phyloP scores from a whole-genome alignment of 768 basidiomycete genomes.

The Leccinum rimulosum region DNA sequence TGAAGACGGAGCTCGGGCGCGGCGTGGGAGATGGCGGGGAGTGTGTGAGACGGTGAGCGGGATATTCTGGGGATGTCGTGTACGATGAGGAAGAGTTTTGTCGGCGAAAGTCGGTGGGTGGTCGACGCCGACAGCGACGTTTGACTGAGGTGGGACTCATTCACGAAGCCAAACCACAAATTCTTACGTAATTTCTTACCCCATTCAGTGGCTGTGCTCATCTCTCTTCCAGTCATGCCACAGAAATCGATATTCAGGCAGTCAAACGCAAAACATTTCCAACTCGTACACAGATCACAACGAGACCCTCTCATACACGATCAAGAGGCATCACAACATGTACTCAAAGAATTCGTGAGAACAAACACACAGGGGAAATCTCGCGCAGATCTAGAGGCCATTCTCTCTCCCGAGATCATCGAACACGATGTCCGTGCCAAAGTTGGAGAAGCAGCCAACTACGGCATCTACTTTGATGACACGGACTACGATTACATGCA shows the following conservation, averaged over 20 bases:
- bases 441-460: conserved; percentile 83
- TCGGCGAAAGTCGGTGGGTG: conserved; percentile 18
- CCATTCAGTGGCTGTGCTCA: conserved; percentile 1
- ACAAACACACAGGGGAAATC: conserved; percentile 64
- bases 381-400: conserved; percentile 72
- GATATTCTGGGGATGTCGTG: not conserved
- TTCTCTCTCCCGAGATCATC: conserved; percentile 48
- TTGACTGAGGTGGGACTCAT: conserved; percentile 23
- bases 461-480: conserved; percentile 94
- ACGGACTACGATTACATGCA: conserved; percentile 98
- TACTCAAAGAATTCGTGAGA: conserved; percentile 82
- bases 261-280: conserved; percentile 89
- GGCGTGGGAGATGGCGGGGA: not conserved
- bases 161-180: conserved; percentile 21
- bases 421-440: conserved; percentile 49
- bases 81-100: conserved; percentile 1
- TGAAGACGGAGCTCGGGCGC: conserved; percentile 1
- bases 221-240: conserved; percentile 47
- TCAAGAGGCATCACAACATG: conserved; percentile 81
- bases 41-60: not conserved
- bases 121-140: conserved; percentile 18
- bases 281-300: conserved; percentile 95
- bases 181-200: conserved; percentile 30
- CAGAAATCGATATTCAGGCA: conserved; percentile 86
- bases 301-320: conserved; percentile 95